Base-by-base conservation (phyloP, 208 protist genomes). In the Leishmania lainsoni region DNA sequence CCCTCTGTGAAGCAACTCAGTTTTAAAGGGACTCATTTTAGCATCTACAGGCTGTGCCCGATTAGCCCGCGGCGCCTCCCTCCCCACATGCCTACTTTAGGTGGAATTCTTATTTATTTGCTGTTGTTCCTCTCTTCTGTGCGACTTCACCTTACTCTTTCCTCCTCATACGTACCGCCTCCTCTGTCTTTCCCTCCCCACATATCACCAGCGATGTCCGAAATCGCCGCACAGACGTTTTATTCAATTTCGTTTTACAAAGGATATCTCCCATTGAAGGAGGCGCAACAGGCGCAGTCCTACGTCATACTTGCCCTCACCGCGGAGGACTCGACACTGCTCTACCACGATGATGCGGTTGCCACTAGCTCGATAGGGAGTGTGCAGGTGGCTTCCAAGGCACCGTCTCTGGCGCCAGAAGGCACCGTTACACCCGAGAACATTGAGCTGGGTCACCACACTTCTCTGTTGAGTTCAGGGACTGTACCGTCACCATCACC, bases 291-390 rank as follows among this genome's bases (percentile, higher is more conserved):
- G 39, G 87, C 83, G 8, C 73, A 84, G 63, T 85, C 79, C 5
- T 97, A 92, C 65, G 90, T 93, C 20, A 84, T 97, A 8, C 76
- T 97, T 5, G 90, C 87, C n/a, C 75, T 86, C 79, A 45, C 42
- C 22, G 54, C 45, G 2, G 73, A 80, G 12, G 48, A 83, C n/a
- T 48, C 79, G 8, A 12, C 78, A 1, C 58, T 82, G 54, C 66
- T 68, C 20, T 80, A 49, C 73, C 73, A 77, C 56, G 75, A 86
- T 56, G 82, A 86, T 12, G 32, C 29, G 16, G 63, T 73, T 35
- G 72, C 78, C 12, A 3, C 61, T 29, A 17, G 63, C n/a, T 80
- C 78, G 9, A 2, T 76, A 52, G 72, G 78, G n/a, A 51, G 78
- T 54, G 4, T 20, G 16, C 26, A 54, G 54, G 69, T 59, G n/a